Conservation (phyloP, 805 yeast species). For the Saturnispora gosingensis region DNA sequence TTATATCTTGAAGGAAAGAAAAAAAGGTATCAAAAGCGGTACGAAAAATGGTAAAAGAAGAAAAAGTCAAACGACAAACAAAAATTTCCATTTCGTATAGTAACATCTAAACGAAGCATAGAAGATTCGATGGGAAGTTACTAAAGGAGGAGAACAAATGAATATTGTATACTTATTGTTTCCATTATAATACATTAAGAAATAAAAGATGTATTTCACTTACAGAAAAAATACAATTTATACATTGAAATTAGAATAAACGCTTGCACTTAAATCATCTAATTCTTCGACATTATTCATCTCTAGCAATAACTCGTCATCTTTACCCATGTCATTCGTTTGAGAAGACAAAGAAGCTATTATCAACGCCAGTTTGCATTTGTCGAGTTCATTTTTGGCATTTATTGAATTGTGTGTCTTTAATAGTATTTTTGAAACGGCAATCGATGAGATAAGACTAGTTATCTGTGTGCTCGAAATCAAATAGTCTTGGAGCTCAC, state of each 20-base stretch:
- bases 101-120: not conserved
- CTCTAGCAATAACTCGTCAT: constrained; percentile 25
- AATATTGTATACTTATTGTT: not conserved
- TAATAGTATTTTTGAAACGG: constrained; percentile 39
- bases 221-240: constrained; percentile 4
- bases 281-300: constrained; percentile 51
- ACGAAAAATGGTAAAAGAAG: constrained; percentile 1
- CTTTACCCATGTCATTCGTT: constrained; percentile 32
- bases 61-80: not conserved
- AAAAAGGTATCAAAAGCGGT: not conserved
- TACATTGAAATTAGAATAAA: constrained; percentile 64
- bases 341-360: constrained; percentile 64
- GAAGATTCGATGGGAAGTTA: not conserved
- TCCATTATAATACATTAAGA: not conserved
- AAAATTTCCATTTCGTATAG: not conserved
- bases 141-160: not conserved
- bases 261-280: constrained; percentile 83
- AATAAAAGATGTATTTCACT: not conserved
- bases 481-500: constrained; percentile 25
- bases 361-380: constrained; percentile 54
- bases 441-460: constrained; percentile 33
- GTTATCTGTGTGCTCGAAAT: constrained; percentile 25
- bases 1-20: not conserved
- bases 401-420: constrained; percentile 12
- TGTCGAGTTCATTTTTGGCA: constrained; percentile 7